phyloP scores from a whole-genome alignment of 2,329 filamentous ascomycete genomes.

The Hymenoscyphus repandus region DNA sequence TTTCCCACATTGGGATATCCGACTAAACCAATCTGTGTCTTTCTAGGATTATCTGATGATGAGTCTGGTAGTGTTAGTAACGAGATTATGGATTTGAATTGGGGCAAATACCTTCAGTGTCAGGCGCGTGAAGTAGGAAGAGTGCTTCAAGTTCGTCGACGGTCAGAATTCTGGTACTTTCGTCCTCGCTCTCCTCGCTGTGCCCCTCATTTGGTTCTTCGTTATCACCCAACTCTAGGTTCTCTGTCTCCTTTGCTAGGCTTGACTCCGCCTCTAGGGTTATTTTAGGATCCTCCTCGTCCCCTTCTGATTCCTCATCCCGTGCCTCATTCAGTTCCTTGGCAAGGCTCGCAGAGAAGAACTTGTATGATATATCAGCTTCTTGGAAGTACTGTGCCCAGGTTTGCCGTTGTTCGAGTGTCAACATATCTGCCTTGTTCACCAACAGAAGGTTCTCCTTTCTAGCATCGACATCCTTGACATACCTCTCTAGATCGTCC shows the following conservation, averaged over 20 bases:
- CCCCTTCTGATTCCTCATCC: conserved; percentile 46
- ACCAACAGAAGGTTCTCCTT: conserved; percentile 92
- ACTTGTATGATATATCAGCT: conserved; percentile 81
- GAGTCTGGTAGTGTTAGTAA: conserved; percentile 32
- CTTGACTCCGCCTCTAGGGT: conserved; percentile 13
- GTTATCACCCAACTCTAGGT: conserved; percentile 35
- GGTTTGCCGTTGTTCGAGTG: conserved; percentile 67
- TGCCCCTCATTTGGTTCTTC: conserved; percentile 32
- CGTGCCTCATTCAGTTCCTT: conserved; percentile 80
- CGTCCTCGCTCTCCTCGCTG: conserved; percentile 29
- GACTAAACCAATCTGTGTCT: conserved; percentile 86
- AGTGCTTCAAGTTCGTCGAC: conserved; percentile 89
- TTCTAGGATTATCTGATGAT: conserved; percentile 47
- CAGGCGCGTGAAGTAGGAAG: conserved; percentile 71
- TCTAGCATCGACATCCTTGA: conserved; percentile 81
- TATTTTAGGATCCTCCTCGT: conserved; percentile 36
- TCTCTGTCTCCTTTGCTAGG: conserved; percentile 33
- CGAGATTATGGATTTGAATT: background rate
- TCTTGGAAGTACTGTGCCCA: conserved; percentile 87
- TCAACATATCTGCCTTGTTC: conserved; percentile 99
- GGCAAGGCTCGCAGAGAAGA: conserved; percentile 91
- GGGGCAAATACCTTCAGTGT: conserved; percentile 44
- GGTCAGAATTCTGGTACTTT: conserved; percentile 73
- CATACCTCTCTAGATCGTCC: conserved; percentile 88
- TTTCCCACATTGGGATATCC: conserved; percentile 99